These are phyloP conservation scores for Licmophora abbreviata DNA, from an alignment of 108 stramenopile genomes.

Conservation along the genomic window DNA sequence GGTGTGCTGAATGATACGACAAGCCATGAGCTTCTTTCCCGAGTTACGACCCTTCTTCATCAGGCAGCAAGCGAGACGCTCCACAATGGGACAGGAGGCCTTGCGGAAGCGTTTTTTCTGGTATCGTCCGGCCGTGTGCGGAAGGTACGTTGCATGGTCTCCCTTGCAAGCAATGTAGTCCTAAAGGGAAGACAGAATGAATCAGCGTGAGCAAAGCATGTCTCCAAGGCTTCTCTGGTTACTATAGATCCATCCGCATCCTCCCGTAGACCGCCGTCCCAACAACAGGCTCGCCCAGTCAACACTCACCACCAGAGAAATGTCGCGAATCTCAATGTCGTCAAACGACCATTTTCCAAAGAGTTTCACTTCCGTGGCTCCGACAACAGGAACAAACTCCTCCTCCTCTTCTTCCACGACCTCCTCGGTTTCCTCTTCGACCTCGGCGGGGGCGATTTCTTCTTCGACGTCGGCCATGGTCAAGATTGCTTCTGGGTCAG, in stretches of 20 bases:
- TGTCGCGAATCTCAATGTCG: slow-evolving; percentile 97
- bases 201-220: neutral
- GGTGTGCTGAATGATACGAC: slow-evolving; percentile 98
- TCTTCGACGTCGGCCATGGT: slow-evolving; percentile 80
- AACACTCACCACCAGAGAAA: slow-evolving; percentile 82
- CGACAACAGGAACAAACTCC: slow-evolving; percentile 56
- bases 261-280: no score
- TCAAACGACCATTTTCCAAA: slow-evolving; percentile 97
- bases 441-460: slow-evolving; percentile 30
- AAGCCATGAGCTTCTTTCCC: slow-evolving; percentile 99
- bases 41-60: slow-evolving; percentile 98
- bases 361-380: slow-evolving; percentile 89
- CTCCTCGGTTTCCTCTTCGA: slow-evolving; percentile 24
- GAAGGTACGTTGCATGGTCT: slow-evolving; percentile 95
- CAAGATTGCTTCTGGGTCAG: slow-evolving; percentile 7
- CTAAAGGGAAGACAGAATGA: slow-evolving; percentile 13
- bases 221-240: no score
- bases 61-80: slow-evolving; percentile 95
- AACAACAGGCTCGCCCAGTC: no score
- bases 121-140: slow-evolving; percentile 99
- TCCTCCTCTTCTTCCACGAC: slow-evolving; percentile 61
- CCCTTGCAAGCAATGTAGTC: slow-evolving; percentile 97
- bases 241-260: no score
- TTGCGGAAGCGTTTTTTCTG: slow-evolving; percentile 99
- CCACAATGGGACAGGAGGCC: slow-evolving; percentile 99